Base-by-base conservation (phyloP, 148 eudicot species). In the Camellia lanceoleosa region DNA sequence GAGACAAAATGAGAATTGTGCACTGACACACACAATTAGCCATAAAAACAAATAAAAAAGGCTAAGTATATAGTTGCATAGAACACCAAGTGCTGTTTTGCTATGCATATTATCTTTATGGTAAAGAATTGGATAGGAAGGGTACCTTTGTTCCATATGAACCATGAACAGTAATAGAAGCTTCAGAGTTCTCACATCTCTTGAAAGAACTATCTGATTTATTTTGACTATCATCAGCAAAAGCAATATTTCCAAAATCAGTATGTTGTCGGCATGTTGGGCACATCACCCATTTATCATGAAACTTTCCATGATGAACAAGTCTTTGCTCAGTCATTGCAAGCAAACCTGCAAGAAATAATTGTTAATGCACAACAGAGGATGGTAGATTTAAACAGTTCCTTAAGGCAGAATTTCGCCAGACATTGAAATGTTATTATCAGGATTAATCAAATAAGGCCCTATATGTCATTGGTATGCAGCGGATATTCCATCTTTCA, bases 141-240 rank as follows among this genome's bases (percentile, higher is more conserved):
- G 51, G 49, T 84, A 96, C 99, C 99, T 96, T 96, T 68, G 99
- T 96, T 75, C 99, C 93, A 82, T 96, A 96, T 55, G 99, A 96
- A 81, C 99, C 99, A 81, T 86, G 89, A 80, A 93, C 97, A 83
- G 78, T 80, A 43, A 93, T 81, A 72, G 88, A 91, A 78, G 88
- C 87, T 83, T 93, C 98, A 41, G 88, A 73, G 61, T 80, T 86
- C 77, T 84, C 86, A 70, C 23, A 65, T 56, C 62, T 81, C 62
- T 65, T 71, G 70, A 67, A 74, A 70, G 89, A 73, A 52, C 73
- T 61, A 12, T 74, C 58, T 43, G 81, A 82, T 19, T 23, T 73
- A 82, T 78, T 78, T 61, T 71, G 89, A 62, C 76, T 76, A 80
- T 96, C 99, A 89, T 91, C 98, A 75, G 92, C 99, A 81, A 85